Evolutionary conservation across 306 rosid species (phyloP).

Genomic region (Cucumis hystrix): DNA sequence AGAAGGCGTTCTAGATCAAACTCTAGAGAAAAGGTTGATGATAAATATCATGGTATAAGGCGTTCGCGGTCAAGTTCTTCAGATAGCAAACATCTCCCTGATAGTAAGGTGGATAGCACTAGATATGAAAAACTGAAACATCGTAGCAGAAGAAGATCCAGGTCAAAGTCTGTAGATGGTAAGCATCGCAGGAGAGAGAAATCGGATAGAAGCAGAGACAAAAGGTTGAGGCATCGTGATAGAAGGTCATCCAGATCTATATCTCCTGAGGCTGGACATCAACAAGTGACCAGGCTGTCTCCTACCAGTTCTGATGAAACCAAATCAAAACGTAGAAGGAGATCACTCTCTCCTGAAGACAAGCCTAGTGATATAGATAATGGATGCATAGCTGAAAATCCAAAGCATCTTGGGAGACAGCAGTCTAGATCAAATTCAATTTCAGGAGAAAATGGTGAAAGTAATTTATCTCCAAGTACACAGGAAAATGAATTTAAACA

Average conservation of each 20-base stretch:
- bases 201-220: conserved; percentile 31
- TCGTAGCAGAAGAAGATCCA: conserved; percentile 36
- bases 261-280: conserved; percentile 43
- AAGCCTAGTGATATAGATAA: conserved; percentile 27
- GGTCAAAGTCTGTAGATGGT: conserved; percentile 52
- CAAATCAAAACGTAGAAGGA: conserved; percentile 25
- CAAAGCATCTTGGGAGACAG: conserved; percentile 33
- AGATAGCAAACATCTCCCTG: conserved; percentile 37
- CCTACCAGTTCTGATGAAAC: conserved; percentile 26
- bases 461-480: conserved; percentile 28
- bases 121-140: conserved; percentile 39
- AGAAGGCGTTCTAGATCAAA: conserved; percentile 62
- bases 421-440: conserved; percentile 37
- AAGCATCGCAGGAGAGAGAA: conserved; percentile 37
- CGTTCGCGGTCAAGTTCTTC: conserved; percentile 66
- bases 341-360: conserved; percentile 48
- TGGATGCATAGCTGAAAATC: conserved; percentile 36
- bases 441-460: conserved; percentile 25
- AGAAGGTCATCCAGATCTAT: conserved; percentile 64
- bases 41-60: conserved; percentile 44
- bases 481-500: conserved; percentile 27
- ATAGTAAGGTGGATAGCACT: conserved; percentile 22
- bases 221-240: conserved; percentile 57
- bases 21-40: conserved; percentile 33
- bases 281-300: conserved; percentile 27